Evolutionary conservation across 2,329 filamentous ascomycete genomes (phyloP).

Genomic region (Cryoendolithus antarcticus): DNA sequence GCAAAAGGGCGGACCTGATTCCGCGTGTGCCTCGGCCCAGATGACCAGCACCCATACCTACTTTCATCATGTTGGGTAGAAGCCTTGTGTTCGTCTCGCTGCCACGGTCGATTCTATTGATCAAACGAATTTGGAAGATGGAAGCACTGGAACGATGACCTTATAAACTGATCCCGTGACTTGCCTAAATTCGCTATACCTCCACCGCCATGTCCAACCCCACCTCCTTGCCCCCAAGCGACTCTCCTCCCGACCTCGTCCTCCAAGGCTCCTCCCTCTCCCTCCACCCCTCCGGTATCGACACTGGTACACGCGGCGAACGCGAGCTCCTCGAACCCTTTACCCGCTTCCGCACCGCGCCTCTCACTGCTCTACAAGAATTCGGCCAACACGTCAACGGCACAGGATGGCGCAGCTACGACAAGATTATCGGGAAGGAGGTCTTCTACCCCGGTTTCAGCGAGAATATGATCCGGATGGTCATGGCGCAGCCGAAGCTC

Average conservation of each 20-base stretch:
- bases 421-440: conserved; percentile 77
- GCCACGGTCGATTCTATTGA: no score
- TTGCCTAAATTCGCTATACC: no score
- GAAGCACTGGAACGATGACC: no score
- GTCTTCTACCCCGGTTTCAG: conserved; percentile 88
- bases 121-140: no score
- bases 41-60: no score
- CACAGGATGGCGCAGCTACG: conserved; percentile 89
- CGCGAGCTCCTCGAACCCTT: conserved; percentile 68
- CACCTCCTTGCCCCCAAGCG: not conserved
- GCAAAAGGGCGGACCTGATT: no score
- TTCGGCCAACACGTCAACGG: conserved; percentile 87
- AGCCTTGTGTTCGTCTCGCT: no score
- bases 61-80: no score
- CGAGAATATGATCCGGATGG: conserved; percentile 71
- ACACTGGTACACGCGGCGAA: conserved; percentile 31
- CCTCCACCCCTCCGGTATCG: conserved; percentile 33
- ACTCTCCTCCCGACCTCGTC: conserved; percentile 30
- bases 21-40: no score
- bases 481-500: conserved; percentile 65
- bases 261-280: conserved; percentile 34
- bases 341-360: conserved; percentile 67
- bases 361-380: conserved; percentile 76
- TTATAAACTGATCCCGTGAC: no score
- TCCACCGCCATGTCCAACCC: not conserved